These are phyloP conservation scores for Monosporascus sp. DNA, from an alignment of 2,329 filamentous ascomycete species.

Conservation along the genomic window DNA sequence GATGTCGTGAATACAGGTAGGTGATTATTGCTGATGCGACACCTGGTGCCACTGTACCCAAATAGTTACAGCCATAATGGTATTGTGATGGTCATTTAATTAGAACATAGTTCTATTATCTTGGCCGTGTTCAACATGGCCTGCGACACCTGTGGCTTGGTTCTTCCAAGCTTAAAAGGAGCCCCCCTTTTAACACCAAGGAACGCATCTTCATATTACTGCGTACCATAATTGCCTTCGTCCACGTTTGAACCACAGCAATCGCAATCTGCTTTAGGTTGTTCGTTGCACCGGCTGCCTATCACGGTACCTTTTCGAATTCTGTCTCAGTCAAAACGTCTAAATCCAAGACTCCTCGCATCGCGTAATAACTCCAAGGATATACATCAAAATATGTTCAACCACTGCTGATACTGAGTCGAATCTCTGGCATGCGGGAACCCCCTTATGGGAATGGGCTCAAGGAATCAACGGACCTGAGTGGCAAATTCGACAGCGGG, in stretches of 20 bases:
- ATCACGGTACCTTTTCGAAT: slow-evolving; percentile 58
- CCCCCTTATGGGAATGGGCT: slow-evolving; percentile 53
- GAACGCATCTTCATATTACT: no score
- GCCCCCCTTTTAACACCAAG: no score
- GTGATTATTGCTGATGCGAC: no score
- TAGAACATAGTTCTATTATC: no score
- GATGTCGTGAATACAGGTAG: no score
- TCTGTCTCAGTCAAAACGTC: slow-evolving; percentile 58
- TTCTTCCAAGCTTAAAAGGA: no score
- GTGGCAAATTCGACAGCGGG: slow-evolving; percentile 65
- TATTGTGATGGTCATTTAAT: no score
- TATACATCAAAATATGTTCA: slow-evolving; percentile 73
- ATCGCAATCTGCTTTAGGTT: slow-evolving; percentile 54
- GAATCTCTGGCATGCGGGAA: slow-evolving; percentile 58
- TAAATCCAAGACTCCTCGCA: slow-evolving; percentile 66
- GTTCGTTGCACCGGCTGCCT: slow-evolving; percentile 63
- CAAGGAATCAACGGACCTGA: slow-evolving; percentile 49
- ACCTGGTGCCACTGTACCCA: no score
- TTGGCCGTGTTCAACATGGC: no score
- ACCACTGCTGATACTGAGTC: slow-evolving; percentile 69
- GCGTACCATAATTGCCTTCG: neutral
- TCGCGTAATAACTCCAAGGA: slow-evolving; percentile 68
- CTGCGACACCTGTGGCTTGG: no score
- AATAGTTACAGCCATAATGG: no score
- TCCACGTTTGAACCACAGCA: slow-evolving; percentile 26